These are phyloP conservation scores for Cryptococcus amylolentus DNA, from an alignment of 1,284 basidiomycete genomes.

Conservation along the genomic window DNA sequence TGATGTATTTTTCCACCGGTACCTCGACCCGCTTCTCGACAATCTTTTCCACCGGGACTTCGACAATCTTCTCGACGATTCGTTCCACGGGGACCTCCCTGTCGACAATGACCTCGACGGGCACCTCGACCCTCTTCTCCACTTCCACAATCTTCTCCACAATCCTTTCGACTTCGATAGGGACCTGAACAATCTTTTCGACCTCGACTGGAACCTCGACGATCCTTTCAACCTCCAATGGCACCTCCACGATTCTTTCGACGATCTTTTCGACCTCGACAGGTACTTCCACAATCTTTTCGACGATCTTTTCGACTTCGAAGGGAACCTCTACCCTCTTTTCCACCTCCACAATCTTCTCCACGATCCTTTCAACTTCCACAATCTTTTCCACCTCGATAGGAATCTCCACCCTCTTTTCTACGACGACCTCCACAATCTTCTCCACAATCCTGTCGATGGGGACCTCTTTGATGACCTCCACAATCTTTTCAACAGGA, in stretches of 20 bases:
- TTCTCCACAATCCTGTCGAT: constrained; percentile 42
- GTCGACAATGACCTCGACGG: constrained; percentile 27
- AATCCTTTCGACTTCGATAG: constrained; percentile 43
- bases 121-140: constrained; percentile 28
- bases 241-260: constrained; percentile 27
- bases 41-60: constrained; percentile 36
- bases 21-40: constrained; percentile 37
- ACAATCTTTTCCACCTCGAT: constrained; percentile 25
- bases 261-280: constrained; percentile 43
- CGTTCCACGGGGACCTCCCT: constrained; percentile 34
- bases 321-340: constrained; percentile 38
- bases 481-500: constrained; percentile 42
- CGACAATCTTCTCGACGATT: constrained; percentile 25
- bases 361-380: constrained; percentile 35
- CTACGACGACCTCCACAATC: constrained; percentile 45
- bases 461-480: constrained; percentile 18
- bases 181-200: constrained; percentile 23
- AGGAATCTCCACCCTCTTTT: constrained; percentile 34
- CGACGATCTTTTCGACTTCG: constrained; percentile 35
- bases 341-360: constrained; percentile 39
- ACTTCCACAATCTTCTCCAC: constrained; percentile 39
- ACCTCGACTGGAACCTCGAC: constrained; percentile 34
- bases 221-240: constrained; percentile 39
- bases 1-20: constrained; percentile 47
- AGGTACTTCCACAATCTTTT: constrained; percentile 23